Evolutionary conservation across 1,284 basidiomycete species (phyloP).

Genomic region (Abortiporus biennis): DNA sequence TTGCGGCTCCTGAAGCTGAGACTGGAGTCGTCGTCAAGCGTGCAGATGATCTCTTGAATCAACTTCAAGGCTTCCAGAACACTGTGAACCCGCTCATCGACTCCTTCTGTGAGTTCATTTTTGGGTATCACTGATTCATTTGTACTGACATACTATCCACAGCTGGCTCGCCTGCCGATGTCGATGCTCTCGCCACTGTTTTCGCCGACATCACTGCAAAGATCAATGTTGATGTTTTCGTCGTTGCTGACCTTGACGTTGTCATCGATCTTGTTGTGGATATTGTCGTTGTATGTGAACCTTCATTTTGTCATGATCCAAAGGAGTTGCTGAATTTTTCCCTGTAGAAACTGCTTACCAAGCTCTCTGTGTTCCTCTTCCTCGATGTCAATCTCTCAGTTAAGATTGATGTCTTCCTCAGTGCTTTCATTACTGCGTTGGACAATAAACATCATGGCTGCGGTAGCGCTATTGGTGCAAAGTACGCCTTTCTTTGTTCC

Average conservation of each 20-base stretch:
- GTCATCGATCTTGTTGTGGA: background rate
- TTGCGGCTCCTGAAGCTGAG: background rate
- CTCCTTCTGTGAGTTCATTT: conserved; percentile 5
- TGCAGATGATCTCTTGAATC: background rate
- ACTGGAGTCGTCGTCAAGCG: background rate
- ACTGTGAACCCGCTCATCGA: conserved; percentile 3
- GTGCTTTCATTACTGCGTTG: conserved; percentile 4
- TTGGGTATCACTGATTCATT: background rate
- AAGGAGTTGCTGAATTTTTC: background rate
- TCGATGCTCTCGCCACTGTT: no score
- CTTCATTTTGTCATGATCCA: background rate
- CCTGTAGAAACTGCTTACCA: background rate
- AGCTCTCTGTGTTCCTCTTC: background rate
- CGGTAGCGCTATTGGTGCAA: background rate
- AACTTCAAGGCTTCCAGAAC: conserved; percentile 1
- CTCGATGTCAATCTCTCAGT: conserved; percentile 2
- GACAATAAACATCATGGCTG: background rate
- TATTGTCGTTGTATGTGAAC: conserved; percentile 1
- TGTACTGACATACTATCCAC: no score
- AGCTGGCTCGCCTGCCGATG: background rate
- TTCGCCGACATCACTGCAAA: no score
- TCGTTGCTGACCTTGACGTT: background rate
- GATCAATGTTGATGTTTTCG: background rate
- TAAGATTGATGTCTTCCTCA: conserved; percentile 7
- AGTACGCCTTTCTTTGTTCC: background rate